phyloP scores from a whole-genome alignment of 2,329 filamentous ascomycete genomes.

The Magnaporthiopsis rhizophila region DNA sequence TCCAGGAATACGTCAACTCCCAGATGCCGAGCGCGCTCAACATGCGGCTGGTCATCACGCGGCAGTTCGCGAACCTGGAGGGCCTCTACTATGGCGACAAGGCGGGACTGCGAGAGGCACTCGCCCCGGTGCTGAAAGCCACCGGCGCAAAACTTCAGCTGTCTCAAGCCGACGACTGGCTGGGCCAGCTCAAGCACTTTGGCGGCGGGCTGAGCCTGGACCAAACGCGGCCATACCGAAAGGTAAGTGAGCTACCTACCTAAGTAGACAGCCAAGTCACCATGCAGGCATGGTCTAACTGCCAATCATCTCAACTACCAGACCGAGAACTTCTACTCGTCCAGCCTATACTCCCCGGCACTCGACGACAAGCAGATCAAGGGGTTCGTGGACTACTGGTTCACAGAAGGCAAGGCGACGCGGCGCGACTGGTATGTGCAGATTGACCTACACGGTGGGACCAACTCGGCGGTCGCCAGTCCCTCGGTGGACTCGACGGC shows the following conservation, averaged over 20 bases:
- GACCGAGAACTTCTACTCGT: constrained; percentile 35
- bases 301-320: constrained; percentile 12
- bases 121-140: constrained; percentile 26
- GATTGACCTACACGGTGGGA: constrained; percentile 33
- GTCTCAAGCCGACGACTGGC: constrained; percentile 21
- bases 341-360: constrained; percentile 30
- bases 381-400: constrained; percentile 32
- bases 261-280: too few relatives aligned
- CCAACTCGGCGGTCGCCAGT: constrained; percentile 27
- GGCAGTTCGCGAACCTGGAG: constrained; percentile 25
- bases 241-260: constrained; percentile 9
- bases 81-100: constrained; percentile 30
- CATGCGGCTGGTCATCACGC: constrained; percentile 30
- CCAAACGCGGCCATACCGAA: constrained; percentile 22
- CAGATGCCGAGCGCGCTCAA: constrained; percentile 32
- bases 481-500: constrained; percentile 22
- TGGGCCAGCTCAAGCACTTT: constrained; percentile 25
- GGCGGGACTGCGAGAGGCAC: constrained; percentile 21
- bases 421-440: constrained; percentile 33
- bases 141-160: constrained; percentile 24
- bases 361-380: constrained; percentile 26
- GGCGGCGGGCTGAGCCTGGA: constrained; percentile 22
- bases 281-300: background rate
- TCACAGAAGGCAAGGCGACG: constrained; percentile 25
- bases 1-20: constrained; percentile 21